Percentiles rank a stretch among this genome's conserved stretches.
These are phyloP conservation scores for Stagonosporopsis cucurbitacearum DNA, from an alignment of 2,329 filamentous ascomycete genomes.

Conservation along the genomic window DNA sequence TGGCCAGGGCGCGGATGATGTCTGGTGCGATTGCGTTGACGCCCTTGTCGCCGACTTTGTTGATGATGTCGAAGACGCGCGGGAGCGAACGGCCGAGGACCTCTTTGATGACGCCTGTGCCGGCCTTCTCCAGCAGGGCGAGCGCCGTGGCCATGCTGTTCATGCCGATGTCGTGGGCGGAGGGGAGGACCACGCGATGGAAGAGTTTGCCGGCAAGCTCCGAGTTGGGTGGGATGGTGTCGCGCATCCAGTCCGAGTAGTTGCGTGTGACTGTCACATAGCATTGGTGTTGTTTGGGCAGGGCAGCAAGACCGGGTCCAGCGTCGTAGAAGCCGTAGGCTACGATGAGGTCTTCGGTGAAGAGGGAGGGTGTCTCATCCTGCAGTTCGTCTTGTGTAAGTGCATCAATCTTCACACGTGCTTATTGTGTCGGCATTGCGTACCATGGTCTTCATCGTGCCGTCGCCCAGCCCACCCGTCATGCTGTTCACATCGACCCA, in stretches of 20 bases:
- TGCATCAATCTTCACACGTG: background rate
- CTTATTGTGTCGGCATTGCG: background rate
- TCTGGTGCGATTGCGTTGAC: slow-evolving; percentile 44
- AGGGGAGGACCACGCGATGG: slow-evolving; percentile 53
- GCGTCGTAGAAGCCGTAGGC: slow-evolving; percentile 59
- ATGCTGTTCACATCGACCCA: slow-evolving; percentile 57
- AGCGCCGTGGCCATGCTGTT: slow-evolving; percentile 56
- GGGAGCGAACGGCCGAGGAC: slow-evolving; percentile 37
- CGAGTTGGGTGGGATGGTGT: slow-evolving; percentile 51
- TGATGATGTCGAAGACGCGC: slow-evolving; percentile 32
- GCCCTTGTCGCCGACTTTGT: slow-evolving; percentile 37
- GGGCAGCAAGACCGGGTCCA: slow-evolving; percentile 52
- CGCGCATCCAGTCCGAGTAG: slow-evolving; percentile 55
- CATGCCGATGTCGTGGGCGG: slow-evolving; percentile 60
- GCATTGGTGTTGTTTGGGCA: slow-evolving; percentile 54
- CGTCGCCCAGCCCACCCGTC: slow-evolving; percentile 53
- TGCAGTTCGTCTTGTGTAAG: background rate
- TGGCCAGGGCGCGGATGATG: slow-evolving; percentile 58
- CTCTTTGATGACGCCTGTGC: slow-evolving; percentile 41
- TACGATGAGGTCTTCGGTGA: slow-evolving; percentile 49
- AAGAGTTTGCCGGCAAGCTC: slow-evolving; percentile 52
- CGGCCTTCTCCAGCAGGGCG: slow-evolving; percentile 49
- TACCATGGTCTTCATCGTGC: slow-evolving; percentile 42
- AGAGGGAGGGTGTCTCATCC: slow-evolving; percentile 39
- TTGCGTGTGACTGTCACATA: slow-evolving; percentile 55